A percentile compares a stretch with the other conserved stretches of the same genome.
Evolutionary conservation across 495 filamentous ascomycete genomes (phyloP).

Genomic region (Glonium stellatum): DNA sequence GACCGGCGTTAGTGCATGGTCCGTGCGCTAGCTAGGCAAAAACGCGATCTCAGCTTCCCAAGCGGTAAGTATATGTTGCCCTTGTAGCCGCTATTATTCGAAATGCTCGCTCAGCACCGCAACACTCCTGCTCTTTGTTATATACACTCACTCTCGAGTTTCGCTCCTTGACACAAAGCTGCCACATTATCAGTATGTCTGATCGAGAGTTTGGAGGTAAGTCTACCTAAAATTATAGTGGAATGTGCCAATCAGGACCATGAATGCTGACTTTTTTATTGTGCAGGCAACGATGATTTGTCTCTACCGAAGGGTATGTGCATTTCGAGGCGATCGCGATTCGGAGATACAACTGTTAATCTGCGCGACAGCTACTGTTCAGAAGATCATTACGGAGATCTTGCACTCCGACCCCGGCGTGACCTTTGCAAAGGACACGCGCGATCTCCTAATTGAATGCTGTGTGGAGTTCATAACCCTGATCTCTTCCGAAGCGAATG

Average conservation of each 20-base stretch:
- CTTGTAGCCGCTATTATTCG: slow-evolving; percentile 5
- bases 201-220: slow-evolving; percentile 70
- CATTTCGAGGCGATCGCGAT: background rate
- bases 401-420: slow-evolving; percentile 62
- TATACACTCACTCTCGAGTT: background rate
- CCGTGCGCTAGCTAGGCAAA: slow-evolving; percentile 1
- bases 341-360: slow-evolving; percentile 12
- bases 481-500: slow-evolving; percentile 93
- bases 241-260: background rate
- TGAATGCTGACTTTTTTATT: background rate
- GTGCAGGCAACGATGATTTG: slow-evolving; percentile 76
- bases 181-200: slow-evolving; percentile 57
- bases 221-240: slow-evolving; percentile 5
- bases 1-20: background rate
- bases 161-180: slow-evolving; percentile 1
- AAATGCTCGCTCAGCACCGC: slow-evolving; percentile 1
- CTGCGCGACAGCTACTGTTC: slow-evolving; percentile 68
- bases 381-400: slow-evolving; percentile 96
- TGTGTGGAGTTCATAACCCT: slow-evolving; percentile 99
- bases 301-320: slow-evolving; percentile 83
- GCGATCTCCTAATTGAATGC: slow-evolving; percentile 94
- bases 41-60: background rate
- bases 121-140: background rate
- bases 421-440: slow-evolving; percentile 84
- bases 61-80: background rate